Evolutionary conservation across 805 yeast genomes (phyloP).

Genomic region (Zygosaccharomyces bailii): DNA sequence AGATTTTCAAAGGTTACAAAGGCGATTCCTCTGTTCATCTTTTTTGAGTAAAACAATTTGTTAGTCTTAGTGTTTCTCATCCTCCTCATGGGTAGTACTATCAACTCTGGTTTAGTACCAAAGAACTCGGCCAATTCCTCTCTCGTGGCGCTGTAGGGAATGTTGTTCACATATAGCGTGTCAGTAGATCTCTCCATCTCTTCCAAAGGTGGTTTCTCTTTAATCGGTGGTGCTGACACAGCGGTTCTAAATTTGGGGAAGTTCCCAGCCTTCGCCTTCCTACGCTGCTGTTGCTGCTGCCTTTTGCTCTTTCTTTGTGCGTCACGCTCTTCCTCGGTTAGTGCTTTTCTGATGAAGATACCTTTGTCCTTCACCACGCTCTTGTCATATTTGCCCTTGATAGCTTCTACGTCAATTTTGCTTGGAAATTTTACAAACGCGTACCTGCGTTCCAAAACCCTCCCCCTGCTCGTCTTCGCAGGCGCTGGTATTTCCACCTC

Average conservation of each 20-base stretch:
- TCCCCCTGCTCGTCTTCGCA: constrained; percentile 24
- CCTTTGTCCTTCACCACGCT: constrained; percentile 32
- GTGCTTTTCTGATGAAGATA: constrained; percentile 33
- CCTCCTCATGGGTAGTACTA: constrained; percentile 51
- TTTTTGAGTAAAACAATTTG: constrained; percentile 39
- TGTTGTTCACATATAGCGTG: constrained; percentile 60
- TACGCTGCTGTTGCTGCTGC: constrained; percentile 14
- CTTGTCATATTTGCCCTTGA: constrained; percentile 32
- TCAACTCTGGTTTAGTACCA: constrained; percentile 45
- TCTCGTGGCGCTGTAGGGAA: constrained; percentile 60
- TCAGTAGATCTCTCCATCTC: constrained; percentile 42
- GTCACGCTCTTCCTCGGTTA: constrained; percentile 23
- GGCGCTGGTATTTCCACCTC: constrained; percentile 32
- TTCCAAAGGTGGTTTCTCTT: constrained; percentile 37
- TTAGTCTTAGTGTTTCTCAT: constrained; percentile 31
- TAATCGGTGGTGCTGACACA: constrained; percentile 28
- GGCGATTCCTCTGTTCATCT: constrained; percentile 52
- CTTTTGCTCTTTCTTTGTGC: constrained; percentile 17
- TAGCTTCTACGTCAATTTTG: constrained; percentile 31
- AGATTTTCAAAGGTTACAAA: constrained; percentile 49
- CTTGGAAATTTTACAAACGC: constrained; percentile 35
- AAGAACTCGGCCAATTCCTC: constrained; percentile 52
- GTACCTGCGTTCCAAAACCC: constrained; percentile 29
- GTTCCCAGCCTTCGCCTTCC: constrained; percentile 15
- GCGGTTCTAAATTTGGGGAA: constrained; percentile 19